Evolutionary conservation across 768 basidiomycete genomes (phyloP).

Genomic region (Phaffia australis): DNA sequence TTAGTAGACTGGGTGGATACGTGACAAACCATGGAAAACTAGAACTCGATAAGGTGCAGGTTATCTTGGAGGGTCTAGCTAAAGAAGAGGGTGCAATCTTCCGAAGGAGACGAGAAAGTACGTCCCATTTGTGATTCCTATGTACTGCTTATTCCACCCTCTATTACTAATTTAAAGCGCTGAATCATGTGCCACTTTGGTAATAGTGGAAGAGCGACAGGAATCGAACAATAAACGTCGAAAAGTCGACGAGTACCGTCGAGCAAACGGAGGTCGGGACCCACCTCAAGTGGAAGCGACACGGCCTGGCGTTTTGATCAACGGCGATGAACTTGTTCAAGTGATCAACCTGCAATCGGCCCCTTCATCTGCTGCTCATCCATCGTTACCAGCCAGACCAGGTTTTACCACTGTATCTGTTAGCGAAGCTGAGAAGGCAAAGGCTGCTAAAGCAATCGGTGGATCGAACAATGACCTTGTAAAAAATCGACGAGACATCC

Average conservation of each 20-base stretch:
- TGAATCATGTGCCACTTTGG: constrained; percentile 10
- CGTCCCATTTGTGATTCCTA: background rate
- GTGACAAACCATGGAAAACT: constrained; percentile 84
- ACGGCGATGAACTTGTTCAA: constrained; percentile 36
- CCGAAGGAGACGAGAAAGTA: constrained; percentile 78
- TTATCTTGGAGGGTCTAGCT: constrained; percentile 93
- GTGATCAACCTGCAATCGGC: constrained; percentile 31
- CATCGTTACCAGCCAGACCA: constrained; percentile 57
- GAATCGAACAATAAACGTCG: constrained; percentile 82
- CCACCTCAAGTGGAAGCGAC: constrained; percentile 2
- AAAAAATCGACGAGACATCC: constrained; percentile 74
- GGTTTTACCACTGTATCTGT: constrained; percentile 54
- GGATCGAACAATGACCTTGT: constrained; percentile 81
- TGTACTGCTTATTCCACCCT: background rate
- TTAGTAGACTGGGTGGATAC: constrained; percentile 95
- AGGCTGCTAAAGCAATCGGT: constrained; percentile 43
- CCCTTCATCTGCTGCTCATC: constrained; percentile 40
- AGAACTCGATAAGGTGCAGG: constrained; percentile 72
- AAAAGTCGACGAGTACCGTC: constrained; percentile 48
- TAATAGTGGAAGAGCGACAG: constrained; percentile 83
- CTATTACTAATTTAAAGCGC: background rate
- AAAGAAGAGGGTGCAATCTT: constrained; percentile 92
- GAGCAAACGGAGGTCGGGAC: constrained; percentile 24
- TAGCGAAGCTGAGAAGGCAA: constrained; percentile 18
- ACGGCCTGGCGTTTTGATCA: constrained; percentile 30